Percentiles rank a stretch among this genome's conserved stretches.
These are phyloP conservation scores for Jaminaea rosea DNA, from an alignment of 1,284 basidiomycete species.

Conservation along the genomic window DNA sequence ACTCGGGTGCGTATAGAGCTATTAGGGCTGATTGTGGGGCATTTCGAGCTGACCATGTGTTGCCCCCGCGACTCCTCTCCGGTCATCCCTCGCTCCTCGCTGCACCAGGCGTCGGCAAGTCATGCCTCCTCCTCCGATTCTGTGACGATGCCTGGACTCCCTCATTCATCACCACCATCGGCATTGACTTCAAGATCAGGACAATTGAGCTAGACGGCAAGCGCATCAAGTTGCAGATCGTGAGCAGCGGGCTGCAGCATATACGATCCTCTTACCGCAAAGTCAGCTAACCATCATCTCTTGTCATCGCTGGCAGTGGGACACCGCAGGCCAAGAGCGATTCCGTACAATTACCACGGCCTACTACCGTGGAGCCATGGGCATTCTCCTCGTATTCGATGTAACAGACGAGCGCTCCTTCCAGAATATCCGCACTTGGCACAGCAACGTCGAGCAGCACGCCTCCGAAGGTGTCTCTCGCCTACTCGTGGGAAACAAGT, in stretches of 20 bases:
- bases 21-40: background rate
- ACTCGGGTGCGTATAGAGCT: slow-evolving; percentile 9
- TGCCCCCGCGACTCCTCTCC: background rate
- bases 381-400: slow-evolving; percentile 95
- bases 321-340: slow-evolving; percentile 97
- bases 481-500: slow-evolving; percentile 98
- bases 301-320: slow-evolving; percentile 60
- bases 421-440: slow-evolving; percentile 98
- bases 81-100: background rate
- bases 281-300: background rate
- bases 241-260: slow-evolving; percentile 50
- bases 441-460: slow-evolving; percentile 96
- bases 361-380: slow-evolving; percentile 99
- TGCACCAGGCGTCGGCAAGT: slow-evolving; percentile 68
- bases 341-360: slow-evolving; percentile 99
- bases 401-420: slow-evolving; percentile 97
- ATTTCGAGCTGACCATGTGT: background rate
- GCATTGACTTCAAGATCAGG: slow-evolving; percentile 60
- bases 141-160: slow-evolving; percentile 99
- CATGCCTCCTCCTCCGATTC: slow-evolving; percentile 93
- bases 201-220: slow-evolving; percentile 94
- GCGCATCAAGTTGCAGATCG: slow-evolving; percentile 91
- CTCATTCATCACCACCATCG: slow-evolving; percentile 98
- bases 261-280: background rate
- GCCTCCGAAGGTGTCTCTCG: slow-evolving; percentile 98